These are phyloP conservation scores for Paramecium tetraurelia DNA, from an alignment of 73 alveolate species.

Conservation along the genomic window DNA sequence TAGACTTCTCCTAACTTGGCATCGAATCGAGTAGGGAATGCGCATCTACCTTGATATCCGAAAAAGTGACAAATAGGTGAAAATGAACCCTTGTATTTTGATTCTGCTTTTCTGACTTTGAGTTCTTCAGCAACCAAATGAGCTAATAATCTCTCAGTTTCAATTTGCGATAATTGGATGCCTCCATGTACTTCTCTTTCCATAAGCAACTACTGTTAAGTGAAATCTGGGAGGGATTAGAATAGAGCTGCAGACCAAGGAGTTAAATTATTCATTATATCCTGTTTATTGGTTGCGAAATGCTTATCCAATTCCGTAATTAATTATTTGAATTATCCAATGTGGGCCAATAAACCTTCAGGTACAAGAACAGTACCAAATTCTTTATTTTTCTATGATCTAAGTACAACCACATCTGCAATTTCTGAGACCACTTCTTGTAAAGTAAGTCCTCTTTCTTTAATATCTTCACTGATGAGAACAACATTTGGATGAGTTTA, in stretches of 20 bases:
- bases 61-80: constrained; percentile 97
- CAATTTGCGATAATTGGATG: constrained; percentile 85
- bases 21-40: constrained; percentile 91
- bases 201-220: constrained; percentile 74
- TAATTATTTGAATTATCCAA: constrained; percentile 76
- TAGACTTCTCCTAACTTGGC: constrained; percentile 83
- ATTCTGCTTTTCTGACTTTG: constrained; percentile 73
- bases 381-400: constrained; percentile 72
- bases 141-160: constrained; percentile 95
- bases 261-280: constrained; percentile 55
- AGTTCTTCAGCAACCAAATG: constrained; percentile 83
- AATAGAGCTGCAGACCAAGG: constrained; percentile 82
- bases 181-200: constrained; percentile 81
- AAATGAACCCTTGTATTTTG: constrained; percentile 86
- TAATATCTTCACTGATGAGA: constrained; percentile 72
- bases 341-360: constrained; percentile 81
- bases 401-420: constrained; percentile 70
- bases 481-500: constrained; percentile 84
- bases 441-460: constrained; percentile 73
- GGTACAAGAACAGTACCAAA: constrained; percentile 85
- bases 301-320: constrained; percentile 67
- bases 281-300: constrained; percentile 40
- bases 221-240: constrained; percentile 81
- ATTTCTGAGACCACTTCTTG: constrained; percentile 70
- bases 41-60: constrained; percentile 98